Evolutionary conservation across 1,139 yeast genomes (phyloP).

Genomic region (Protomyces inundatus): DNA sequence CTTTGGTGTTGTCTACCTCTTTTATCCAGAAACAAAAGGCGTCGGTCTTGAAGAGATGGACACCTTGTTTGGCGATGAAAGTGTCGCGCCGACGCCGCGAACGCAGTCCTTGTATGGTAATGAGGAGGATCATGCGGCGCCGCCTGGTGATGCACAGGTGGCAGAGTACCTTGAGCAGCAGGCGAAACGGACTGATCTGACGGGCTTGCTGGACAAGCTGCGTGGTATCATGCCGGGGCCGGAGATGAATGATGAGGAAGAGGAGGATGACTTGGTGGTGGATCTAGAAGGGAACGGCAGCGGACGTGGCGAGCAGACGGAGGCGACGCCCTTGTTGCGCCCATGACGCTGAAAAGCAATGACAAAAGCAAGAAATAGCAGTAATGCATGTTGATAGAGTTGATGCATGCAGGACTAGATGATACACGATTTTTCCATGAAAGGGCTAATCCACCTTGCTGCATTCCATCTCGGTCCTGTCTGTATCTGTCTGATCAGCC

Average conservation of each 20-base stretch:
- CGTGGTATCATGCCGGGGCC: conserved; percentile 11
- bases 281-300: not conserved
- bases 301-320: not conserved
- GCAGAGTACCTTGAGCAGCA: conserved; percentile 9
- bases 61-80: conserved; percentile 62
- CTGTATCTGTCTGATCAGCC: conserved; percentile 5
- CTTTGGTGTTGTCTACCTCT: conserved; percentile 58
- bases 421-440: not conserved
- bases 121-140: conserved; percentile 11
- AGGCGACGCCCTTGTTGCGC: not conserved
- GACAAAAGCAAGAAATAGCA: too few species aligned
- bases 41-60: conserved; percentile 86
- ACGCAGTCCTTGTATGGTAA: conserved; percentile 11
- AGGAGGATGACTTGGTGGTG: not conserved
- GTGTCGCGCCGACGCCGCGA: conserved; percentile 35
- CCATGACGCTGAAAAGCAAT: not conserved
- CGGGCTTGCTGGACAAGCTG: conserved; percentile 13
- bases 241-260: not conserved
- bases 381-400: too few species aligned
- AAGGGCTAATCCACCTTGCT: not conserved
- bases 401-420: not conserved
- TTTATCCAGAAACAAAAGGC: conserved; percentile 89
- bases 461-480: conserved; percentile 21
- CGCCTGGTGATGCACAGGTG: conserved; percentile 22
- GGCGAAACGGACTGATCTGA: conserved; percentile 12